Evolutionary conservation across 1,284 basidiomycete genomes (phyloP).

Genomic region (Cutaneotrichosporon sp.): DNA sequence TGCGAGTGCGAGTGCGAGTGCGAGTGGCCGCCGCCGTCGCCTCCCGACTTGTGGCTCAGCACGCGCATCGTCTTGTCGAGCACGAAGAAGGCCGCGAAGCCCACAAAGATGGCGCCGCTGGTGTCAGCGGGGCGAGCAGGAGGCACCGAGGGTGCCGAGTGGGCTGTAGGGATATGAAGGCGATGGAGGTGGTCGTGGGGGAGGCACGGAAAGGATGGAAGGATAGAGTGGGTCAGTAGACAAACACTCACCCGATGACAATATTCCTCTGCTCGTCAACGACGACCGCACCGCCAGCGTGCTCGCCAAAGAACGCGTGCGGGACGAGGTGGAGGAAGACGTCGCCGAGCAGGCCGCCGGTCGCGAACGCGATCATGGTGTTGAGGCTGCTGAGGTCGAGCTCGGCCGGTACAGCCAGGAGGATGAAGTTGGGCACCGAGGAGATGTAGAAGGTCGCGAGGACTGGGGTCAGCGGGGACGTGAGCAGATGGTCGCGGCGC

Average conservation of each 20-base stretch:
- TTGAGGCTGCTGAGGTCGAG: slow-evolving; percentile 80
- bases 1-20: too few relatives aligned
- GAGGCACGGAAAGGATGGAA: too few relatives aligned
- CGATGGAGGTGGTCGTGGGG: too few relatives aligned
- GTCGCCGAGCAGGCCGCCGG: slow-evolving; percentile 83
- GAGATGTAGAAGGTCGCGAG: slow-evolving; percentile 90
- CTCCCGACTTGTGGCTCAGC: slow-evolving; percentile 58
- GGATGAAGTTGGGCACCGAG: slow-evolving; percentile 88
- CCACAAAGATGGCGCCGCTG: slow-evolving; percentile 76
- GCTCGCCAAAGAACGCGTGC: slow-evolving; percentile 85
- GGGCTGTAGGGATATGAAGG: too few relatives aligned
- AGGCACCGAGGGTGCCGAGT: too few relatives aligned
- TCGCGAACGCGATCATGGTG: slow-evolving; percentile 70
- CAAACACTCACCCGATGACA: slow-evolving; percentile 72
- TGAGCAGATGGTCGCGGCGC: too few relatives aligned
- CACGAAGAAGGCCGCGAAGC: slow-evolving; percentile 83
- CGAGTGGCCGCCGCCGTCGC: slow-evolving; percentile 41
- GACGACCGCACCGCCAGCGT: slow-evolving; percentile 69
- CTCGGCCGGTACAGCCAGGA: slow-evolving; percentile 82
- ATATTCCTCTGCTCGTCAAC: slow-evolving; percentile 89
- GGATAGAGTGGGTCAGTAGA: too few relatives aligned
- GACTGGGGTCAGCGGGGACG: slow-evolving; percentile 57
- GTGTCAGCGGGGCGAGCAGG: too few relatives aligned
- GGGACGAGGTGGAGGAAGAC: slow-evolving; percentile 87
- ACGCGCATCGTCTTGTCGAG: slow-evolving; percentile 88